phyloP scores from a whole-genome alignment of 192 early-diverging fungal genomes.

The Backusella australiensis region DNA sequence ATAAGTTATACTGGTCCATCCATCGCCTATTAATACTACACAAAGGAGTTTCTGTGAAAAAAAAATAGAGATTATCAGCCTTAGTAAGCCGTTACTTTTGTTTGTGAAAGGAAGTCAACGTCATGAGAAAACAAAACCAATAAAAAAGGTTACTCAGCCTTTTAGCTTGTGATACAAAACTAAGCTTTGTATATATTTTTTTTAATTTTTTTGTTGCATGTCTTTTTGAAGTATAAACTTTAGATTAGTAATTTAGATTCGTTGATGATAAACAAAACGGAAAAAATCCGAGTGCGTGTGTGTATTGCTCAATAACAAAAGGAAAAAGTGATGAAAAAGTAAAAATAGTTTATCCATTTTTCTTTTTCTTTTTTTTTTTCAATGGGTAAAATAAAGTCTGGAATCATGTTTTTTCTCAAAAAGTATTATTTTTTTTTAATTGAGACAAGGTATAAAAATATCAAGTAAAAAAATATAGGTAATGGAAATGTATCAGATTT shows the following conservation, averaged over 20 bases:
- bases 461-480: background rate
- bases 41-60: slow-evolving; percentile 1
- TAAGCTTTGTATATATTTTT: background rate
- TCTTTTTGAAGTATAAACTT: background rate
- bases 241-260: slow-evolving; percentile 8
- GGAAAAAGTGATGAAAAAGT: background rate
- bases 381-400: background rate
- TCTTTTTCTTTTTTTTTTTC: background rate
- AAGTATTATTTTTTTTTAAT: background rate
- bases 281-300: background rate
- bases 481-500: slow-evolving; percentile 3
- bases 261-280: background rate
- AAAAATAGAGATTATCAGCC: background rate
- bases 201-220: background rate
- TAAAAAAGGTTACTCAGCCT: slow-evolving; percentile 1
- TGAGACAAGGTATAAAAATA: background rate
- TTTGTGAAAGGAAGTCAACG: background rate
- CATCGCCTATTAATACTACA: background rate
- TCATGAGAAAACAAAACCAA: slow-evolving; percentile 5
- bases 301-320: background rate
- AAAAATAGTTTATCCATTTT: background rate
- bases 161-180: background rate
- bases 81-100: background rate
- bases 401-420: background rate
- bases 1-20: background rate